Evolutionary conservation across 805 yeast species (phyloP), one percentile per base, ranked within the genome.

Genomic region (Saccharomycopsis schoenii): DNA sequence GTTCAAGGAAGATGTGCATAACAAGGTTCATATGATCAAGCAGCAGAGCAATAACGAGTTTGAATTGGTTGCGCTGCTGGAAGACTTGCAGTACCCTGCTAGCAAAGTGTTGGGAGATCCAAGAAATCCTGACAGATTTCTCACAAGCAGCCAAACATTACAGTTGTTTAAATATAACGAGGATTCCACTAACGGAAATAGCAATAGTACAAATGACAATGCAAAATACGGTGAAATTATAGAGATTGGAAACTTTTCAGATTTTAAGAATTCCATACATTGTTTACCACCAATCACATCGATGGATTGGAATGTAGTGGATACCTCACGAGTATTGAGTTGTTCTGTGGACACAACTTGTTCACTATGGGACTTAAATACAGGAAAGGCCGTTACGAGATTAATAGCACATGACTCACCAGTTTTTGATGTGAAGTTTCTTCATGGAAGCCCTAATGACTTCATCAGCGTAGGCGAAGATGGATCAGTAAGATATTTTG

Each of bases 261-360:
- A 73, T 60, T 77, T 76, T 55, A 74, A 76, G 55, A 80, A 73
- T 55, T 69, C 77, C 58, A 77, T 78, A 65, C 76, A 77, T 68
- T 79, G 79, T 21, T 76, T 85, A 57, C 96, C 99, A 1, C 99
- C 99, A 4, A 80, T 94, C 58, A 92, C 98, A 0, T 85, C 96
- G 1, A 89, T 94, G 67, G 97, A 94, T 73, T 94, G 99, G 97
- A 90, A 88, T 74, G 74, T 78, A 42, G 76, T 78, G 1, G 92
- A 89, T 67, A 81, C 89, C 2, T 82, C 82, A 57, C 72, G 84
- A 47, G 80, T 91, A 21, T 86, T 94, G 42, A 89, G 97, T 1
- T 83, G 93, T 64, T 85, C 94, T 21, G 89, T 93, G 11, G 99
- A 94, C 73, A 94, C 99, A 0, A 94, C 99, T 0, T 94, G 99